Conservation (phyloP, 495 filamentous ascomycete genomes). For the Aspergillus avenaceus region DNA sequence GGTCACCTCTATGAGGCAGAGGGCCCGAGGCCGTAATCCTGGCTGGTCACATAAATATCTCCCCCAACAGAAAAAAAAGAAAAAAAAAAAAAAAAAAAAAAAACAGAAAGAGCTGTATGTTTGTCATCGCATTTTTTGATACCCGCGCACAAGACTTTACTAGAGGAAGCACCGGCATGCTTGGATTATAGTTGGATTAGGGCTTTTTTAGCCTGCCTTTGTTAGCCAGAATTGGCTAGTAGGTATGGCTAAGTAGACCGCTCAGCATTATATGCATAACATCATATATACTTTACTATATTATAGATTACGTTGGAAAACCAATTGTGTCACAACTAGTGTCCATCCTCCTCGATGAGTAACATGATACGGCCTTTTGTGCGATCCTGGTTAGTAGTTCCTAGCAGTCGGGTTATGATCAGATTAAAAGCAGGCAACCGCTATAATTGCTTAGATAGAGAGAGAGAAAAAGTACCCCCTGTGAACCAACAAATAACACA, state of each 20-base stretch:
- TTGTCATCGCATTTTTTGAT: conserved; percentile 24
- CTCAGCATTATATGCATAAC: neutral
- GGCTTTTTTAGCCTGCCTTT: neutral
- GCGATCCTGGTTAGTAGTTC: too few relatives aligned
- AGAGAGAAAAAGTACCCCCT: neutral
- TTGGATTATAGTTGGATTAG: conserved; percentile 13
- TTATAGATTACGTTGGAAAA: too few relatives aligned
- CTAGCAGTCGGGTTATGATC: too few relatives aligned
- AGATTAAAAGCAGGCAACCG: too few relatives aligned
- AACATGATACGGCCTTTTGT: too few relatives aligned
- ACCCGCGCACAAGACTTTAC: conserved; percentile 32
- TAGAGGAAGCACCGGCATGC: conserved; percentile 14
- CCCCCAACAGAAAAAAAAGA: neutral
- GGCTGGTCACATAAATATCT: neutral
- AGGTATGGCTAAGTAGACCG: neutral
- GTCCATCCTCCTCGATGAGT: too few relatives aligned
- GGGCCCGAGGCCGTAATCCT: conserved; percentile 39
- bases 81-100: neutral
- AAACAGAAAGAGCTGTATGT: neutral
- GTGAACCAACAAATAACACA: neutral
- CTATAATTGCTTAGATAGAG: neutral
- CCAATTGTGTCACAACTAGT: too few relatives aligned
- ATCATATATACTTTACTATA: neutral
- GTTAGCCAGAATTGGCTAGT: neutral
- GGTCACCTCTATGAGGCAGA: conserved; percentile 69